Conservation (phyloP, 768 basidiomycete genomes). For the Termitomyces eurrhizus region DNA sequence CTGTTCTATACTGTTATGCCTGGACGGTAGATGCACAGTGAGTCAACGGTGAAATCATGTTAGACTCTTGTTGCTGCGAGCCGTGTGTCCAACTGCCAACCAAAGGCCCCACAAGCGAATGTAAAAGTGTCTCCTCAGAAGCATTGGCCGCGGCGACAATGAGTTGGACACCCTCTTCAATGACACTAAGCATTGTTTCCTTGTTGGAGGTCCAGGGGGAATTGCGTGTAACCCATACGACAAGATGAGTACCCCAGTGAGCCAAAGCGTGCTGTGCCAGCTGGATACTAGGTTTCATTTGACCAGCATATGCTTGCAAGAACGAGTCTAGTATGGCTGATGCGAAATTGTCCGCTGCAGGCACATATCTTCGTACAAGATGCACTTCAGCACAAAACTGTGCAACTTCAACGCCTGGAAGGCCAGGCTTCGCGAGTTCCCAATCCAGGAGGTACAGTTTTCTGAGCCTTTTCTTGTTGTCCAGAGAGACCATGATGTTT, state of each 20-base stretch:
- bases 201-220: slow-evolving; percentile 43
- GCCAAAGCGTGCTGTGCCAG: slow-evolving; percentile 32
- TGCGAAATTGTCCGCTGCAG: slow-evolving; percentile 32
- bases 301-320: slow-evolving; percentile 38
- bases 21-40: neutral
- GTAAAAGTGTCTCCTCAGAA: slow-evolving; percentile 21
- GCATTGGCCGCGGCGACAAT: slow-evolving; percentile 32
- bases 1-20: neutral
- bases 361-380: slow-evolving; percentile 44
- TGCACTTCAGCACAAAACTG: slow-evolving; percentile 63
- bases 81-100: neutral
- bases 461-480: slow-evolving; percentile 29
- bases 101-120: slow-evolving; percentile 24
- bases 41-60: neutral
- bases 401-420: slow-evolving; percentile 56
- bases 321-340: slow-evolving; percentile 38
- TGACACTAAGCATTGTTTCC: slow-evolving; percentile 43
- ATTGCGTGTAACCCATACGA: slow-evolving; percentile 44
- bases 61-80: neutral
- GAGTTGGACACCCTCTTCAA: slow-evolving; percentile 45
- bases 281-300: slow-evolving; percentile 21
- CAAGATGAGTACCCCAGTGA: slow-evolving; percentile 55
- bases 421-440: slow-evolving; percentile 59
- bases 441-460: slow-evolving; percentile 56
- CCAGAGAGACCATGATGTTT: slow-evolving; percentile 49